Evolutionary conservation across 257 asterid genomes (phyloP).

Genomic region (Solanum corneliomulleri): DNA sequence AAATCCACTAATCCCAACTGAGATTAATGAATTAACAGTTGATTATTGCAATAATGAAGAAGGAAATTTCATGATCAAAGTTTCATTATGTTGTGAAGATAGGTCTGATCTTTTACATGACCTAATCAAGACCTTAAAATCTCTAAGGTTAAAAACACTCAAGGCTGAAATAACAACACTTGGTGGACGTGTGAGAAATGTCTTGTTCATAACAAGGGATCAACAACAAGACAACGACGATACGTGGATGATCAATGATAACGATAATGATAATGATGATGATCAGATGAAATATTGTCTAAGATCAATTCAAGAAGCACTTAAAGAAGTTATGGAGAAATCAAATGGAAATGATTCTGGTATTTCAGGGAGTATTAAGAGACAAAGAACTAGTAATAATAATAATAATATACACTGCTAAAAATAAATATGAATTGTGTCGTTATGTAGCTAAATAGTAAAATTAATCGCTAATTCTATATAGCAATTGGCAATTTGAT

Average conservation of each 20-base stretch:
- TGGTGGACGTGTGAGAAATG: conserved; percentile 72
- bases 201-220: conserved; percentile 53
- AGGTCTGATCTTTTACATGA: conserved; percentile 72
- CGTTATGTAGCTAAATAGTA: background rate
- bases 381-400: conserved; percentile 49
- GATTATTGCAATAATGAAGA: conserved; percentile 34
- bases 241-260: background rate
- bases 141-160: conserved; percentile 41
- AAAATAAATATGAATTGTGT: background rate
- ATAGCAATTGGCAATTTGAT: background rate
- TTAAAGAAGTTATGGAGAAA: conserved; percentile 63
- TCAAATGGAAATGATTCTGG: conserved; percentile 39
- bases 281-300: conserved; percentile 21
- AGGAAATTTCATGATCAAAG: conserved; percentile 45
- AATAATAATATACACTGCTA: background rate
- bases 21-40: conserved; percentile 55
- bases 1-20: conserved; percentile 42
- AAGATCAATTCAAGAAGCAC: conserved; percentile 59
- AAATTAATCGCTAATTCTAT: background rate
- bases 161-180: conserved; percentile 73
- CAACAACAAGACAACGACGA: background rate
- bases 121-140: conserved; percentile 60
- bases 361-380: conserved; percentile 45
- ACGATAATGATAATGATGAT: conserved; percentile 3
- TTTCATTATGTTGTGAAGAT: conserved; percentile 82